phyloP scores from a whole-genome alignment of 495 filamentous ascomycete genomes.

The Daldinia decipiens region DNA sequence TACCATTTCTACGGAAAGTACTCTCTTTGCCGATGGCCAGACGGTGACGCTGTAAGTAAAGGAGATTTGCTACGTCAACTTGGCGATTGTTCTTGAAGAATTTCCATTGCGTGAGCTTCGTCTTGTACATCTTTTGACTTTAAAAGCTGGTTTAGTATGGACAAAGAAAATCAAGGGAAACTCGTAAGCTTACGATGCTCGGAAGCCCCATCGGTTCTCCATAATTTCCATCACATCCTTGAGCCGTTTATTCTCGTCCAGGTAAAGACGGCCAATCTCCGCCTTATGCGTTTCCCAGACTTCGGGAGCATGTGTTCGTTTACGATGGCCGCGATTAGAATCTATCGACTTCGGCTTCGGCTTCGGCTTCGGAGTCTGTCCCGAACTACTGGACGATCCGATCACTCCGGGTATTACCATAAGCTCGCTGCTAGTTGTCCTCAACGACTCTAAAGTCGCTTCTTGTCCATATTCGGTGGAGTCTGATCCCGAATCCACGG shows the following conservation, averaged over 20 bases:
- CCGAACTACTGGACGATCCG: constrained; percentile 26
- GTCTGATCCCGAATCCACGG: constrained; percentile 24
- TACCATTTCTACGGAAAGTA: constrained; percentile 51
- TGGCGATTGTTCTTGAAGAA: constrained; percentile 55
- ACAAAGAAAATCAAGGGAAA: constrained; percentile 12
- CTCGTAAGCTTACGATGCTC: constrained; percentile 47
- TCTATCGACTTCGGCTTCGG: not conserved
- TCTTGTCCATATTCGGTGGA: constrained; percentile 28
- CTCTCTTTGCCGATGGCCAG: constrained; percentile 52
- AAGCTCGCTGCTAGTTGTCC: constrained; percentile 14
- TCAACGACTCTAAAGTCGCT: constrained; percentile 17
- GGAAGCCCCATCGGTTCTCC: constrained; percentile 71
- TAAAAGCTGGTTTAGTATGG: constrained; percentile 32
- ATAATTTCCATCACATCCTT: constrained; percentile 93
- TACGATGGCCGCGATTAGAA: constrained; percentile 35
- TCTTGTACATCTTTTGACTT: constrained; percentile 56
- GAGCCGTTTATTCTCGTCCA: constrained; percentile 47
- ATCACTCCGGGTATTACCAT: constrained; percentile 20
- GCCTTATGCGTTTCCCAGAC: constrained; percentile 47
- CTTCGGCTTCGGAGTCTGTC: constrained; percentile 14
- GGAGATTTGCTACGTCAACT: constrained; percentile 49
- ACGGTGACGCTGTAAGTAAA: constrained; percentile 50
- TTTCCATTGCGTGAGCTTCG: constrained; percentile 53
- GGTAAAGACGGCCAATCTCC: constrained; percentile 46
- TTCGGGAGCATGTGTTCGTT: constrained; percentile 45